phyloP scores from a whole-genome alignment of 176 grass and related monocot species.

The Lolium multiflorum region DNA sequence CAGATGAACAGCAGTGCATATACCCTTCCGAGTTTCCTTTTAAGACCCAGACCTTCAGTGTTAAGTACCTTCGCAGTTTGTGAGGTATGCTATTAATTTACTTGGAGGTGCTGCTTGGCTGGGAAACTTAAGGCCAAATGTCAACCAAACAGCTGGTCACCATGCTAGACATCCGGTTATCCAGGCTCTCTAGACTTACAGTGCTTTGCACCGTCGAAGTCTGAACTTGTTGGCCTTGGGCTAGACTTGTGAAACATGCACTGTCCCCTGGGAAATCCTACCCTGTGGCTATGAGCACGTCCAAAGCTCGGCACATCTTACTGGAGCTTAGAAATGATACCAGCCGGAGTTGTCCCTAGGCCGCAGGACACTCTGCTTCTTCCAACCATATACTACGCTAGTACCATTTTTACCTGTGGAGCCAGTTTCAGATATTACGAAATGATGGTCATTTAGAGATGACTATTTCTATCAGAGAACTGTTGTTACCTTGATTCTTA shows the following conservation, averaged over 20 bases:
- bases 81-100: background rate
- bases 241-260: slow-evolving; percentile 45
- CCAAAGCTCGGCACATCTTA: slow-evolving; percentile 53
- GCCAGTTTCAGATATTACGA: background rate
- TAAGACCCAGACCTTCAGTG: background rate
- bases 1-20: background rate
- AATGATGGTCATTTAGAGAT: background rate
- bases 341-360: slow-evolving; percentile 46
- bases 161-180: slow-evolving; percentile 43
- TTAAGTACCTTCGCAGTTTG: slow-evolving; percentile 4
- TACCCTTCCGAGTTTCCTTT: slow-evolving; percentile 7
- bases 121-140: slow-evolving; percentile 54
- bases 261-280: slow-evolving; percentile 14
- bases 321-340: slow-evolving; percentile 62
- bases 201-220: slow-evolving; percentile 38
- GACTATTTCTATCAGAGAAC: background rate
- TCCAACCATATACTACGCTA: slow-evolving; percentile 55
- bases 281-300: too few relatives aligned
- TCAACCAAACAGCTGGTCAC: slow-evolving; percentile 22
- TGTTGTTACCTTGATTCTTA: slow-evolving; percentile 72
- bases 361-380: slow-evolving; percentile 65
- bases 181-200: slow-evolving; percentile 41
- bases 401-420: slow-evolving; percentile 80
- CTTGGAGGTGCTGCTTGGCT: slow-evolving; percentile 9
- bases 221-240: slow-evolving; percentile 36